Conservation (phyloP, 2,329 filamentous ascomycete genomes). For the Stemphylium lycopersici region DNA sequence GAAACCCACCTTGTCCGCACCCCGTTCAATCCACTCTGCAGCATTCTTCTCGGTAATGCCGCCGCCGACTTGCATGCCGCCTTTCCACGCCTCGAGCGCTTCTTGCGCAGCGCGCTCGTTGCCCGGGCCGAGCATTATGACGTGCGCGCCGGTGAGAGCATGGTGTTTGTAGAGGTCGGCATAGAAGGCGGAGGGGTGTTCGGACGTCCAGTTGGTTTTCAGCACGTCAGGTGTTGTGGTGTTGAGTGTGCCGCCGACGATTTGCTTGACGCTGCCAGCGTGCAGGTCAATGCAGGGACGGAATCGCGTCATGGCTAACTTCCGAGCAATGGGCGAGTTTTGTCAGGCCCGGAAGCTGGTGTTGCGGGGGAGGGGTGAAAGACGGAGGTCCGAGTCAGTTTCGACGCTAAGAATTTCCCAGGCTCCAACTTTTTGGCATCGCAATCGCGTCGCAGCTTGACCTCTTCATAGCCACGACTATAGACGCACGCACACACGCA, state of each 20-base stretch:
- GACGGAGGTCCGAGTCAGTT: constrained; percentile 31
- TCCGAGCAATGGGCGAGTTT: neutral
- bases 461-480: neutral
- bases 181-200: constrained; percentile 80
- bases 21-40: constrained; percentile 80
- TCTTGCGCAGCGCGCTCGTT: constrained; percentile 82
- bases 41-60: constrained; percentile 90
- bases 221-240: constrained; percentile 53
- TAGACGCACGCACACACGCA: neutral
- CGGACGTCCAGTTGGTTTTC: constrained; percentile 91
- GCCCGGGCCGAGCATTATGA: constrained; percentile 93
- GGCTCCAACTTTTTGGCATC: constrained; percentile 10
- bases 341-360: neutral
- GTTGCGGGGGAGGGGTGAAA: constrained; percentile 26
- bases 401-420: constrained; percentile 20
- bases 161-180: constrained; percentile 80
- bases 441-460: neutral
- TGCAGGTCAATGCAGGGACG: constrained; percentile 97
- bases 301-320: constrained; percentile 79
- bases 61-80: constrained; percentile 86
- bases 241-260: constrained; percentile 87
- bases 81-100: constrained; percentile 78
- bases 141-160: constrained; percentile 78
- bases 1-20: constrained; percentile 80
- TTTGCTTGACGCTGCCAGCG: constrained; percentile 97